Conservation (phyloP, 768 basidiomycete genomes). For the Daedaleopsis nitida region DNA sequence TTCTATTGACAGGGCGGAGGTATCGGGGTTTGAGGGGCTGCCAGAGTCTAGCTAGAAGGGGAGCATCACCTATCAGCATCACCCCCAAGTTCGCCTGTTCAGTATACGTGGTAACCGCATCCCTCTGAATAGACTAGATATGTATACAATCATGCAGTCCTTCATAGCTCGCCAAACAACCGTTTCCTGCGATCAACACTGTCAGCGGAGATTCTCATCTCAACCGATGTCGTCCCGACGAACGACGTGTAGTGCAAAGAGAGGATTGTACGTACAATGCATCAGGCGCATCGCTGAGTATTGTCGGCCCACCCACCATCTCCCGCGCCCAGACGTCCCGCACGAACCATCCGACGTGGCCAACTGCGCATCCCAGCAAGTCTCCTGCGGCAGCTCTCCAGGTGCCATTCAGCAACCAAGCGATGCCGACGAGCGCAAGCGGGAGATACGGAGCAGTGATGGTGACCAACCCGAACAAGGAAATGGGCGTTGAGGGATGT, state of each 20-base stretch:
- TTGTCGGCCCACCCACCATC: constrained; percentile 74
- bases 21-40: no score
- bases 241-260: not conserved
- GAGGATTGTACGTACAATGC: constrained; percentile 54
- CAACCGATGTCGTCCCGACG: not conserved
- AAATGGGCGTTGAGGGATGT: constrained; percentile 94
- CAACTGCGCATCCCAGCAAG: constrained; percentile 83
- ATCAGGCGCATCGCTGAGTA: constrained; percentile 73
- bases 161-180: constrained; percentile 58
- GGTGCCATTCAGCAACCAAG: constrained; percentile 80
- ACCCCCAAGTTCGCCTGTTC: no score
- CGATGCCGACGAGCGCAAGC: constrained; percentile 84
- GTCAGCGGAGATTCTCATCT: not conserved
- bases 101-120: no score
- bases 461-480: constrained; percentile 91
- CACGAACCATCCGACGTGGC: constrained; percentile 84
- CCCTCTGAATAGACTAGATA: not conserved
- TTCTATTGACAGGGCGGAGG: no score
- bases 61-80: no score
- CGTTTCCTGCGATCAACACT: constrained; percentile 50
- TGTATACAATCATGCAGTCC: not conserved
- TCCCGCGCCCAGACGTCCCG: constrained; percentile 88
- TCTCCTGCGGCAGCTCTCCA: constrained; percentile 85
- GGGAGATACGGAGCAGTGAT: constrained; percentile 97
- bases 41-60: no score